Percentiles rank a stretch among this genome's conserved stretches.
Conservation (phyloP, 2,329 filamentous ascomycete species). For the Trichoderma sp. region DNA sequence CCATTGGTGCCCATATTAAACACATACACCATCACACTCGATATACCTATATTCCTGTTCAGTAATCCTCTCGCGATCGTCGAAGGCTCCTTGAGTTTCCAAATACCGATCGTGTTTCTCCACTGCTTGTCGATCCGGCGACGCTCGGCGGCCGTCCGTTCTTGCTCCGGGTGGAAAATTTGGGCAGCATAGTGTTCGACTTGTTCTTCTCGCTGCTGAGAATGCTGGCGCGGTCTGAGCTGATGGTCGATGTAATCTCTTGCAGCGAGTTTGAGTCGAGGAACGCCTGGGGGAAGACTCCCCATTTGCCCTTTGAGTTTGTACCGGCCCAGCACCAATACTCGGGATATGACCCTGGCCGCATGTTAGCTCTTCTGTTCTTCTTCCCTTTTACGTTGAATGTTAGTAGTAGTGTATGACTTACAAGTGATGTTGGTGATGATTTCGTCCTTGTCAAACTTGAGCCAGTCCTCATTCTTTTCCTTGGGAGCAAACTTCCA, state of each 20-base stretch:
- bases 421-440: slow-evolving; percentile 63
- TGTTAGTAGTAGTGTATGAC: slow-evolving; percentile 27
- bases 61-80: slow-evolving; percentile 10
- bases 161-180: slow-evolving; percentile 35
- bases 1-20: background rate
- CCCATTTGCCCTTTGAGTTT: slow-evolving; percentile 52
- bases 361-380: slow-evolving; percentile 3
- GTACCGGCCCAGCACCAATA: slow-evolving; percentile 58
- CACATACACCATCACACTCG: background rate
- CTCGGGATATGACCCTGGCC: slow-evolving; percentile 43
- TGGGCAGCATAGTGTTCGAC: slow-evolving; percentile 35
- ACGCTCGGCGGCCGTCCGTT: slow-evolving; percentile 34
- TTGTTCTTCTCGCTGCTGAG: slow-evolving; percentile 38
- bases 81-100: slow-evolving; percentile 22
- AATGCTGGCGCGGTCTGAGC: slow-evolving; percentile 32
- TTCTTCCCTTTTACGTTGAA: background rate
- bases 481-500: slow-evolving; percentile 54
- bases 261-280: slow-evolving; percentile 47
- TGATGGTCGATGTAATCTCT: slow-evolving; percentile 31
- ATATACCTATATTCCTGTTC: slow-evolving; percentile 5
- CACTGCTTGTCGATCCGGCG: slow-evolving; percentile 35
- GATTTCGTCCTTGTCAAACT: slow-evolving; percentile 63
- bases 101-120: slow-evolving; percentile 26
- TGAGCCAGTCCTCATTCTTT: slow-evolving; percentile 50
- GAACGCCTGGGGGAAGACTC: slow-evolving; percentile 52